Percentiles rank a stretch among this genome's conserved stretches.
Conservation (phyloP, 106 monocot genomes). For the Agapanthus africanus region DNA sequence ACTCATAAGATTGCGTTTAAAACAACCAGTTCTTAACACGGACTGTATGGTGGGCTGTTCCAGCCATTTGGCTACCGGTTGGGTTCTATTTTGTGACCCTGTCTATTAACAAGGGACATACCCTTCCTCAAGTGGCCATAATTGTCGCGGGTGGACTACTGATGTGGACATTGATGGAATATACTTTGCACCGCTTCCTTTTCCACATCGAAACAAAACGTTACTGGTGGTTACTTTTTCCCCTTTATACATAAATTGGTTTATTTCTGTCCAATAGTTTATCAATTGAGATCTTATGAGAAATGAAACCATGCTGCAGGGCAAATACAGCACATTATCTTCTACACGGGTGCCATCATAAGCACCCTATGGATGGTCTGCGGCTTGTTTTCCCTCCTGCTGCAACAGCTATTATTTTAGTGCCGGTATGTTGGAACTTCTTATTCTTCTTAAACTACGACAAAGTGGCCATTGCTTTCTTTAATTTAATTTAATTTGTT, state of each 20-base stretch:
- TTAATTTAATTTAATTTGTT: not conserved
- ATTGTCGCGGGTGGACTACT: constrained; percentile 50
- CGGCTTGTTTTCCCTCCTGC: constrained; percentile 93
- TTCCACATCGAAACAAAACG: constrained; percentile 79
- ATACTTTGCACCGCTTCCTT: constrained; percentile 81
- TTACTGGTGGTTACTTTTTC: constrained; percentile 54
- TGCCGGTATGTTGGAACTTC: constrained; percentile 42
- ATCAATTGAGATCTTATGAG: not conserved
- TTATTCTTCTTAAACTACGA: not conserved
- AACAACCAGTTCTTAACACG: constrained; percentile 42
- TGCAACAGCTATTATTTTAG: constrained; percentile 67
- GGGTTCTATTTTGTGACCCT: constrained; percentile 42
- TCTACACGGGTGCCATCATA: constrained; percentile 95
- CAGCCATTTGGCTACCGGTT: constrained; percentile 82
- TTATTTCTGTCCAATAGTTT: not conserved
- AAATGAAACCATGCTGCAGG: constrained; percentile 36
- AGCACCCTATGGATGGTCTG: constrained; percentile 91
- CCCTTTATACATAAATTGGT: not conserved
- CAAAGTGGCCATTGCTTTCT: not conserved
- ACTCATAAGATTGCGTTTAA: constrained; percentile 1
- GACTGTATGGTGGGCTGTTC: constrained; percentile 84
- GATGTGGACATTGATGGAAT: constrained; percentile 84
- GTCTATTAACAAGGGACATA: constrained; percentile 55
- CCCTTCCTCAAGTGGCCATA: constrained; percentile 26
- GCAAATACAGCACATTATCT: constrained; percentile 86